These are phyloP conservation scores for Vigna nakashimae DNA, from an alignment of 306 rosid genomes.

Conservation along the genomic window DNA sequence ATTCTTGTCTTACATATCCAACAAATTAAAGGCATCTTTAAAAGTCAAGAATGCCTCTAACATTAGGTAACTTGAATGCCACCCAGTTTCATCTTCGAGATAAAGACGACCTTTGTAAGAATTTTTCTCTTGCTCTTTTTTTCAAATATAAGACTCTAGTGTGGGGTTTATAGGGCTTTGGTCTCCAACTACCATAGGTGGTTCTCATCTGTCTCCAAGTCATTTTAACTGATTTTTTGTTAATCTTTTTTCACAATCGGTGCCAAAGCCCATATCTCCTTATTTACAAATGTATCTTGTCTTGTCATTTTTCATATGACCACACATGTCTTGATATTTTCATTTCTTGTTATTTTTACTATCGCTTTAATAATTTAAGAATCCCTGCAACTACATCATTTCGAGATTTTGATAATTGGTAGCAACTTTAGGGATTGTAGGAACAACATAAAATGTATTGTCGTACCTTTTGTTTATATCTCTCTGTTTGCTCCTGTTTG, in stretches of 20 bases:
- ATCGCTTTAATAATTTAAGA: not conserved
- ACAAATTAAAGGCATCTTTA: too few relatives aligned
- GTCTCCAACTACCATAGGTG: not conserved
- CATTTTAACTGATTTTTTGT: not conserved
- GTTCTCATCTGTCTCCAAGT: too few relatives aligned
- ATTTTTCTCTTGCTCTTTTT: too few relatives aligned
- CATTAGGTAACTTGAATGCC: too few relatives aligned
- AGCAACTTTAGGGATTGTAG: not conserved
- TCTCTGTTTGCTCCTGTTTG: not conserved
- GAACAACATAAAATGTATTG: not conserved
- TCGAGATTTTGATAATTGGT: conserved; percentile 10
- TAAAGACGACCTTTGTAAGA: too few relatives aligned
- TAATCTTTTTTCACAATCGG: too few relatives aligned
- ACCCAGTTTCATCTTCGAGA: too few relatives aligned
- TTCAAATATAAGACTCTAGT: not conserved
- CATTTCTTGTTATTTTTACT: not conserved
- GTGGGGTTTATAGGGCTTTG: not conserved
- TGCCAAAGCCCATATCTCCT: too few relatives aligned
- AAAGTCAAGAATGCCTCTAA: too few relatives aligned
- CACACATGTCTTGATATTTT: not conserved
- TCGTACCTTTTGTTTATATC: not conserved
- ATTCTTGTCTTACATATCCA: too few relatives aligned
- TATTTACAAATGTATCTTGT: not conserved
- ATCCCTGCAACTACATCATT: conserved; percentile 1
- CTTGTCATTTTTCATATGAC: too few relatives aligned